These are phyloP conservation scores for Boletus rubescentipes DNA, from an alignment of 768 basidiomycete genomes.

Conservation along the genomic window DNA sequence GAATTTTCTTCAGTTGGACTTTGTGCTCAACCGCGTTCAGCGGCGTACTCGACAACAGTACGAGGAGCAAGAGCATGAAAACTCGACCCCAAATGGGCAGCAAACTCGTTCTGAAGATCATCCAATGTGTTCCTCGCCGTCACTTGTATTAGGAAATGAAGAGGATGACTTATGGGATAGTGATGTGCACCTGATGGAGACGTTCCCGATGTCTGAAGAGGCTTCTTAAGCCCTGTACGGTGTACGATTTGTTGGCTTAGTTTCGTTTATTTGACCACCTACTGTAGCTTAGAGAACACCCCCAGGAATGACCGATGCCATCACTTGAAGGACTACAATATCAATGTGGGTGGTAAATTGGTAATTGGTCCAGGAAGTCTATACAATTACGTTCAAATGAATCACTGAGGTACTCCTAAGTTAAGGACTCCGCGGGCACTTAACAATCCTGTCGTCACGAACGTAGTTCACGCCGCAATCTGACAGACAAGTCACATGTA, in stretches of 20 bases:
- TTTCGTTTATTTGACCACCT: constrained; percentile 9
- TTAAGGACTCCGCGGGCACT: too few relatives aligned
- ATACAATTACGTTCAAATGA: too few relatives aligned
- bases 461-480: too few relatives aligned
- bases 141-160: constrained; percentile 3
- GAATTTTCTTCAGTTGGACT: constrained; percentile 81
- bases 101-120: constrained; percentile 19
- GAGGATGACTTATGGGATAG: constrained; percentile 25
- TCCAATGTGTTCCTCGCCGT: constrained; percentile 24
- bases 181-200: constrained; percentile 23
- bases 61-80: constrained; percentile 27
- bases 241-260: constrained; percentile 24
- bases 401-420: too few relatives aligned
- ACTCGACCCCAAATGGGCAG: constrained; percentile 8
- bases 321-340: too few relatives aligned
- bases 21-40: constrained; percentile 60
- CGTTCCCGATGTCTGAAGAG: constrained; percentile 18
- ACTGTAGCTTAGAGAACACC: constrained; percentile 25
- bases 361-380: not conserved
- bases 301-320: not conserved
- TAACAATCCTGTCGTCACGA: too few relatives aligned
- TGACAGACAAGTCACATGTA: too few relatives aligned
- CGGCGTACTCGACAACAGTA: constrained; percentile 38
- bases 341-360: not conserved
- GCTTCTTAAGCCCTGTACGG: constrained; percentile 4